phyloP scores from a whole-genome alignment of 2,329 filamentous ascomycete genomes.

The Talaromyces sp. region DNA sequence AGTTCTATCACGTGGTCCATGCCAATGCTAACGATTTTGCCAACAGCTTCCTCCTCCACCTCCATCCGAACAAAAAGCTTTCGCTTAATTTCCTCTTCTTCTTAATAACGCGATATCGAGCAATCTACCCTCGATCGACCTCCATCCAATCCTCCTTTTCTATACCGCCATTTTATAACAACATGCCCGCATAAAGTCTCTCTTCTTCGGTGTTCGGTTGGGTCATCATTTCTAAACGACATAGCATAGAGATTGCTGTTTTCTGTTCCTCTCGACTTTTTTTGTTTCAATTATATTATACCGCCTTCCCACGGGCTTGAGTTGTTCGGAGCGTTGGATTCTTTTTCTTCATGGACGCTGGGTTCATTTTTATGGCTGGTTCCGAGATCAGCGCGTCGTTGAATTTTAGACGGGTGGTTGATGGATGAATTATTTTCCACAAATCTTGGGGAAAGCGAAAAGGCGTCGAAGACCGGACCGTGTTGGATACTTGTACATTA shows the following conservation, averaged over 20 bases:
- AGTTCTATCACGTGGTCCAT: not conserved
- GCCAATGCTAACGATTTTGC: not conserved
- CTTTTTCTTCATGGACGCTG: conserved; percentile 27
- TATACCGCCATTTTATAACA: conserved; percentile 25
- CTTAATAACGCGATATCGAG: conserved; percentile 4
- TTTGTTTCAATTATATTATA: conserved; percentile 5
- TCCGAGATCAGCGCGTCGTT: conserved; percentile 8
- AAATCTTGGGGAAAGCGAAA: not conserved
- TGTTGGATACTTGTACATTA: conserved; percentile 12
- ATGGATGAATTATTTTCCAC: not conserved
- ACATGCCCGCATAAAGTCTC: conserved; percentile 26
- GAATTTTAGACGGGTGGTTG: not conserved
- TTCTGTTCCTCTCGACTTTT: conserved; percentile 29
- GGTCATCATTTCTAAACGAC: conserved; percentile 34
- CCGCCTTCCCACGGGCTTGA: conserved; percentile 25
- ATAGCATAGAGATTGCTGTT: conserved; percentile 37
- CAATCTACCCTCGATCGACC: conserved; percentile 22
- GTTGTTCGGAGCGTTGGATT: conserved; percentile 12
- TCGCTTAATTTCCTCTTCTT: conserved; percentile 30
- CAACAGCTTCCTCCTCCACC: conserved; percentile 38
- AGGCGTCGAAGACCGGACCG: not conserved
- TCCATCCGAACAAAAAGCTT: conserved; percentile 37
- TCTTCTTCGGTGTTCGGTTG: conserved; percentile 43
- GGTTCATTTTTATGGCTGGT: conserved; percentile 21
- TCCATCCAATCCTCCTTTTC: conserved; percentile 13